Conservation (phyloP, 768 basidiomycete genomes). For the Amanita pallidorosea region DNA sequence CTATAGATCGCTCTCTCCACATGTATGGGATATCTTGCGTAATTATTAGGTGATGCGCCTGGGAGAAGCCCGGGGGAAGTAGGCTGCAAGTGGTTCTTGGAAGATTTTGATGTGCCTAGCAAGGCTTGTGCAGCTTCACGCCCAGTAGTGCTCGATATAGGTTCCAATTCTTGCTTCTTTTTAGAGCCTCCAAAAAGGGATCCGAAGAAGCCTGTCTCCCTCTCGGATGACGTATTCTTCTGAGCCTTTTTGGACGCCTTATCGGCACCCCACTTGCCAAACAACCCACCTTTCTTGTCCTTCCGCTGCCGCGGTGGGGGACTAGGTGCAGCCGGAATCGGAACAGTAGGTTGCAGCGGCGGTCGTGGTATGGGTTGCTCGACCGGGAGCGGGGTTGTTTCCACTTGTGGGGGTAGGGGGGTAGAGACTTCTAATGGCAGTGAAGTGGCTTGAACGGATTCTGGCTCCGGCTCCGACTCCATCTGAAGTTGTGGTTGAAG, state of each 20-base stretch:
- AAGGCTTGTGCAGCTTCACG: conserved; percentile 83
- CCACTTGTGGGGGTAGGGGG: conserved; percentile 17
- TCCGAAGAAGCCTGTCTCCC: conserved; percentile 81
- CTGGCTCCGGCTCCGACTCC: background rate
- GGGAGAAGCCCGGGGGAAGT: conserved; percentile 45
- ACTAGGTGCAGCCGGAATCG: background rate
- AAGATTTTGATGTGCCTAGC: conserved; percentile 74
- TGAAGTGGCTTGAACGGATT: background rate
- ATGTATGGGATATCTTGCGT: conserved; percentile 90
- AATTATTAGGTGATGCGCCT: conserved; percentile 32
- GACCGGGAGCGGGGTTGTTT: background rate
- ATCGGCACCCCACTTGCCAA: conserved; percentile 58
- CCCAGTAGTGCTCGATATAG: conserved; percentile 40
- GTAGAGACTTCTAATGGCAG: conserved; percentile 3
- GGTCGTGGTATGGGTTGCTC: background rate
- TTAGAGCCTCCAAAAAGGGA: conserved; percentile 82
- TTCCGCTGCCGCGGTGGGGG: conserved; percentile 36
- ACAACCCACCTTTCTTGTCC: conserved; percentile 55
- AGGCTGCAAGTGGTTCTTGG: conserved; percentile 53
- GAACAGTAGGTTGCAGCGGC: background rate
- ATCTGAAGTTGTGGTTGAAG: background rate
- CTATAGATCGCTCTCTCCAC: conserved; percentile 98
- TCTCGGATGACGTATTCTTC: conserved; percentile 39
- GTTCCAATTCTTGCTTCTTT: conserved; percentile 67
- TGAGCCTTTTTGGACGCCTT: conserved; percentile 36